Evolutionary conservation across 129 eudicot genomes (phyloP).

Genomic region (Pulicaria dysenterica): DNA sequence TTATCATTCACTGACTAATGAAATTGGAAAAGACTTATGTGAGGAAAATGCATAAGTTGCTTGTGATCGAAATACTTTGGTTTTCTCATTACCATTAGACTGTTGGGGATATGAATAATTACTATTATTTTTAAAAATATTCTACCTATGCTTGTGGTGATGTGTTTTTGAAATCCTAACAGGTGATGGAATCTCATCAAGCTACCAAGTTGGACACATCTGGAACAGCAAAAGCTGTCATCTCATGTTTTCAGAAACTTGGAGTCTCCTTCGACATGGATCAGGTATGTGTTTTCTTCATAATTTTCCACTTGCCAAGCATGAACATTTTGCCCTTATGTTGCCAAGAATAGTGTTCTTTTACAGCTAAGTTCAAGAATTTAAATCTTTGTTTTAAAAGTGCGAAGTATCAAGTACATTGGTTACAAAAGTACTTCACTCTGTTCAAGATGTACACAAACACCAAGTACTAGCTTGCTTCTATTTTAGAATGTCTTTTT

Average conservation of each 20-base stretch:
- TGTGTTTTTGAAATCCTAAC: slow-evolving; percentile 20
- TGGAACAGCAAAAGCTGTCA: slow-evolving; percentile 95
- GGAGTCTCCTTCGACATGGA: slow-evolving; percentile 71
- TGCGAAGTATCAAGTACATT: too few relatives aligned
- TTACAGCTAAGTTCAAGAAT: too few relatives aligned
- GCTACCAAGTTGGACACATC: slow-evolving; percentile 77
- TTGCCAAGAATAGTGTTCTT: too few relatives aligned
- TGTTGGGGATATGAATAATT: not conserved
- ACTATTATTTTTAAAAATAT: not conserved
- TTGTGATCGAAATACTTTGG: not conserved
- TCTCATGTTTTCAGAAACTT: slow-evolving; percentile 86
- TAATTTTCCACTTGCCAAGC: not conserved
- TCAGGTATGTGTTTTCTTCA: slow-evolving; percentile 47
- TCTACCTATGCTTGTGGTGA: not conserved
- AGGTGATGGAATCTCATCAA: slow-evolving; percentile 96
- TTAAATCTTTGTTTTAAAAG: too few relatives aligned
- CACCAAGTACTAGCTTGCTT: not conserved
- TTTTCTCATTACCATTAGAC: not conserved
- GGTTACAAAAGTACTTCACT: too few relatives aligned
- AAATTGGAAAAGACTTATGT: not conserved
- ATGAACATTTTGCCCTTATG: too few relatives aligned
- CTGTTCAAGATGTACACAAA: not conserved
- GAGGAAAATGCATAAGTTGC: not conserved
- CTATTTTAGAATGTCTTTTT: not conserved
- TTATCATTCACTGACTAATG: too few relatives aligned